Percentiles rank a stretch among this genome's conserved stretches.
Conservation (phyloP, 2,329 filamentous ascomycete genomes). For the Xylariaceae sp. region DNA sequence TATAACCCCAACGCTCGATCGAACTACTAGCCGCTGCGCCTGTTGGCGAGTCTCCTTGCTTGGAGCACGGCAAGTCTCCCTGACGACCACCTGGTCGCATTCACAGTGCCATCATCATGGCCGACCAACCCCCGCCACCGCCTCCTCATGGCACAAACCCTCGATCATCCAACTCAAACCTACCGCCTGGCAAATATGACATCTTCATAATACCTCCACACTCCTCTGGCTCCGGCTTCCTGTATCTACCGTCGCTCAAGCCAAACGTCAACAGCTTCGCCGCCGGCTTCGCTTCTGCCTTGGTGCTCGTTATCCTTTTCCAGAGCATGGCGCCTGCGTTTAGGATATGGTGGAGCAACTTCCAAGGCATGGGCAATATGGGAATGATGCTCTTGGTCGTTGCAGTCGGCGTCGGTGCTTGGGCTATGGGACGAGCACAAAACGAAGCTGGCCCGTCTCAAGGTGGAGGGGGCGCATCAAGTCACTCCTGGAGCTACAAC, state of each 20-base stretch:
- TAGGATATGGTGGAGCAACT: conserved; percentile 66
- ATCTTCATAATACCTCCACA: conserved; percentile 96
- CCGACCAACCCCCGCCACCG: conserved; percentile 62
- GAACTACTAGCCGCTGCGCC: too few species aligned
- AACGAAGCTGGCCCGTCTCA: conserved; percentile 38
- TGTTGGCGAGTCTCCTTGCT: too few species aligned
- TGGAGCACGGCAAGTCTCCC: too few species aligned
- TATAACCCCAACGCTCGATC: too few species aligned
- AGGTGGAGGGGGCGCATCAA: conserved; percentile 18
- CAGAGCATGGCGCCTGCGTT: conserved; percentile 69
- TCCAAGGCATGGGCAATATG: conserved; percentile 67
- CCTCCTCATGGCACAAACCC: conserved; percentile 82
- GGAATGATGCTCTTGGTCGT: conserved; percentile 69
- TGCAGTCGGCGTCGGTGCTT: conserved; percentile 71
- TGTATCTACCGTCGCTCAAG: conserved; percentile 87
- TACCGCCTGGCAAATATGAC: conserved; percentile 90
- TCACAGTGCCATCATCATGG: conserved; percentile 57
- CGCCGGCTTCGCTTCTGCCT: conserved; percentile 75
- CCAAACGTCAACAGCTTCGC: conserved; percentile 88
- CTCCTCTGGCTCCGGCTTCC: conserved; percentile 80
- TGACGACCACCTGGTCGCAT: too few species aligned
- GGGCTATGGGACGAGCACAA: conserved; percentile 68
- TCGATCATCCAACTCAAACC: conserved; percentile 55
- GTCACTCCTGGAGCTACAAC: conserved; percentile 22
- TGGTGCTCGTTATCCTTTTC: conserved; percentile 70